Percentiles rank a stretch among this genome's conserved stretches.
Evolutionary conservation across 1,139 yeast species (phyloP).

Genomic region (Arxiozyma telluris): DNA sequence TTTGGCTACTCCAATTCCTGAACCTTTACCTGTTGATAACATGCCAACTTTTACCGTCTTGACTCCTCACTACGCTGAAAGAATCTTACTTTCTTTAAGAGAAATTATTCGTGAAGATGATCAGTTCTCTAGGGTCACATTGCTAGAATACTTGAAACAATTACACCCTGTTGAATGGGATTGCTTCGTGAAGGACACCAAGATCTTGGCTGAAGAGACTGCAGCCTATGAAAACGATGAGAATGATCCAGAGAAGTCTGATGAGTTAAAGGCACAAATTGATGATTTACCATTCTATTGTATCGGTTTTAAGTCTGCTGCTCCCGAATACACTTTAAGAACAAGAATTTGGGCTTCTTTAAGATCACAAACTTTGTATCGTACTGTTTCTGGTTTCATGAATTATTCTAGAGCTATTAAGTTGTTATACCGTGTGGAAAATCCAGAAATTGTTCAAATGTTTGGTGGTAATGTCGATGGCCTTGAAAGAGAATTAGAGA

Average conservation of each 20-base stretch:
- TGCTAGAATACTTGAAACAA: conserved; percentile 93
- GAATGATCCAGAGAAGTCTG: conserved; percentile 50
- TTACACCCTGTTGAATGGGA: conserved; percentile 99
- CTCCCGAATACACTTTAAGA: conserved; percentile 96
- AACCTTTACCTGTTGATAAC: conserved; percentile 96
- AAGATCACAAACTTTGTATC: conserved; percentile 94
- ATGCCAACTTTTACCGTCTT: conserved; percentile 98
- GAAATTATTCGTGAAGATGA: conserved; percentile 98
- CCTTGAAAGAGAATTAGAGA: conserved; percentile 90
- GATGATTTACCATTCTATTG: conserved; percentile 98
- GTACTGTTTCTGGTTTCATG: conserved; percentile 99
- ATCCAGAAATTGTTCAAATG: conserved; percentile 97
- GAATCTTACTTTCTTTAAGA: conserved; percentile 85
- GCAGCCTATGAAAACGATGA: conserved; percentile 76
- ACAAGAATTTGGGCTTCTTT: conserved; percentile 99
- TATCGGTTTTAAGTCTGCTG: conserved; percentile 98
- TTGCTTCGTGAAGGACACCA: conserved; percentile 96
- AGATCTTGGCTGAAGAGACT: conserved; percentile 95
- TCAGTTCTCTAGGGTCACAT: conserved; percentile 93
- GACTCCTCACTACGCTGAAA: conserved; percentile 97
- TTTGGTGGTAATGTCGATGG: conserved; percentile 97
- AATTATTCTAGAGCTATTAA: conserved; percentile 97
- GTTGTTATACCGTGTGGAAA: conserved; percentile 94
- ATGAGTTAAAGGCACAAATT: conserved; percentile 75
- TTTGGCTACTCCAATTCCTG: conserved; percentile 95